A percentile compares a stretch with the other conserved stretches of the same genome.
Evolutionary conservation across 371 early-diverging fungal species (phyloP).

Genomic region (Parasitella parasitica): DNA sequence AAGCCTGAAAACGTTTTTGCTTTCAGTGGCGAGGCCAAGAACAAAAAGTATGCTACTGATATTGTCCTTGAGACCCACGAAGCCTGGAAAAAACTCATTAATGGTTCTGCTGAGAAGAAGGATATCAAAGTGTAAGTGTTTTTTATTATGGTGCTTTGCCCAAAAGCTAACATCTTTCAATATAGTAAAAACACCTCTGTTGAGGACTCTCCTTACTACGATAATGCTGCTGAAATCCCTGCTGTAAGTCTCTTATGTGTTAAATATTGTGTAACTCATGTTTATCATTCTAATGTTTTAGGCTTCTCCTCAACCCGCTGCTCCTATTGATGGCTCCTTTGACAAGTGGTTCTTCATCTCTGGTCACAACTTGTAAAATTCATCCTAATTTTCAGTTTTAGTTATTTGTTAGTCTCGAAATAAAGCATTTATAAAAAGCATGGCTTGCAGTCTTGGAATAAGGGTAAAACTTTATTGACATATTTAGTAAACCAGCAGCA

Average conservation of each 20-base stretch:
- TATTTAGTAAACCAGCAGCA: neutral
- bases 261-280: neutral
- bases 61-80: constrained; percentile 93
- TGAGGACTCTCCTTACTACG: constrained; percentile 72
- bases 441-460: too few species aligned
- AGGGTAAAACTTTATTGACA: neutral
- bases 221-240: constrained; percentile 66
- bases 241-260: constrained; percentile 41
- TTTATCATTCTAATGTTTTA: constrained; percentile 1
- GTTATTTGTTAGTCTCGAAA: neutral
- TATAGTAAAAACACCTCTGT: constrained; percentile 70
- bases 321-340: constrained; percentile 72
- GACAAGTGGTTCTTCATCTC: constrained; percentile 98
- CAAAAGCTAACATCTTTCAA: neutral
- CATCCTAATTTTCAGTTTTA: neutral
- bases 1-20: constrained; percentile 96
- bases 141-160: neutral
- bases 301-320: constrained; percentile 47
- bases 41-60: constrained; percentile 91
- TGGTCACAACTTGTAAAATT: constrained; percentile 69
- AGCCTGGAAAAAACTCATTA: constrained; percentile 91
- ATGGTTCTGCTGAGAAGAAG: constrained; percentile 68
- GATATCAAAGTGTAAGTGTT: constrained; percentile 65
- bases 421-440: neutral
- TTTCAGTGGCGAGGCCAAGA: constrained; percentile 93